Evolutionary conservation across 1,284 basidiomycete genomes (phyloP).

Genomic region (Rhodotorula mucilaginosa): DNA sequence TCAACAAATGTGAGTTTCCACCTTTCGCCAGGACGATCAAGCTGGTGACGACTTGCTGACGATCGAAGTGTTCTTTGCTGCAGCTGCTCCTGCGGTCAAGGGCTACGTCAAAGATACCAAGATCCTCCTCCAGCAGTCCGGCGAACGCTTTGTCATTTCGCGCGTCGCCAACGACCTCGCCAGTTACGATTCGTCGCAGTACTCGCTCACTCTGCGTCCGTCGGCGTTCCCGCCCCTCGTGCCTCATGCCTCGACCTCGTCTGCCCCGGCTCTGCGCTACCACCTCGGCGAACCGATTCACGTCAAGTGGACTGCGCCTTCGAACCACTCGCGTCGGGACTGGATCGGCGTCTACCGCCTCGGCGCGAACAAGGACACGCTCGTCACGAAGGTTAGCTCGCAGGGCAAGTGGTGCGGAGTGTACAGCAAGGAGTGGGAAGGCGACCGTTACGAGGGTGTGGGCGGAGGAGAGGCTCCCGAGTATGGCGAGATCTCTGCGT

Average conservation of each 20-base stretch:
- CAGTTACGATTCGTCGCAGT: constrained; percentile 72
- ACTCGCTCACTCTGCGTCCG: constrained; percentile 65
- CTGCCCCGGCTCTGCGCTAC: constrained; percentile 59
- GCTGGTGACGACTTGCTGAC: too few relatives aligned
- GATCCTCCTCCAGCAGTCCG: constrained; percentile 81
- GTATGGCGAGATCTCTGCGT: constrained; percentile 4
- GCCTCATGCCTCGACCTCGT: constrained; percentile 48
- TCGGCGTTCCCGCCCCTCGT: constrained; percentile 47
- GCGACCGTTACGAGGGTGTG: constrained; percentile 65
- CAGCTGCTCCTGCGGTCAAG: constrained; percentile 44
- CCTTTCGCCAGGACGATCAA: not conserved
- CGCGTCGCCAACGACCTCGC: constrained; percentile 75
- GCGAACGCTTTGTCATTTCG: constrained; percentile 85
- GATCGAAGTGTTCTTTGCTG: too few relatives aligned
- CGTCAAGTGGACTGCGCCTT: constrained; percentile 82
- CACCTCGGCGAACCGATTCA: constrained; percentile 86
- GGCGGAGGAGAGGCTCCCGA: constrained; percentile 33
- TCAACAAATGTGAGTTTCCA: constrained; percentile 66
- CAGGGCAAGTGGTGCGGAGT: constrained; percentile 91
- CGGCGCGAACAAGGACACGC: constrained; percentile 75
- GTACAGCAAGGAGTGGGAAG: constrained; percentile 88
- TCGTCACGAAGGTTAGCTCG: constrained; percentile 81
- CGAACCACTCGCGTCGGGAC: constrained; percentile 84
- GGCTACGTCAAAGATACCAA: constrained; percentile 79
- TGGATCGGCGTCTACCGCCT: constrained; percentile 89